These are phyloP conservation scores for Rosa multiflora DNA, from an alignment of 306 rosid genomes.

Conservation along the genomic window DNA sequence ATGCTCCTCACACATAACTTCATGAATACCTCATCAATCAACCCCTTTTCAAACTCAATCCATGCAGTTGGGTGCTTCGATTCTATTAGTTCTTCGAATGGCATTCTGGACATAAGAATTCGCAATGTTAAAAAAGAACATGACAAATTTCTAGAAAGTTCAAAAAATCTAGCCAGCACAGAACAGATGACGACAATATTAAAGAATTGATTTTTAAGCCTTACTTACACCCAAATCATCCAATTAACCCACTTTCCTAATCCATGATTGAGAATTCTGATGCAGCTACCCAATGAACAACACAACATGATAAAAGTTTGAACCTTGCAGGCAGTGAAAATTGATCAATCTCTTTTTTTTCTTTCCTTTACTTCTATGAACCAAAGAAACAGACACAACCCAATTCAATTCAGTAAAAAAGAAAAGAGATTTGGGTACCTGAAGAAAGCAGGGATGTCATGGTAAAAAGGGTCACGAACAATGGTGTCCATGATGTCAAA, in stretches of 20 bases:
- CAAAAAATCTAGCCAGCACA: neutral
- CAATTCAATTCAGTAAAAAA: neutral
- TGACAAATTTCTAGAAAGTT: neutral
- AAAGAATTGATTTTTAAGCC: neutral
- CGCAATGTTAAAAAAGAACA: neutral
- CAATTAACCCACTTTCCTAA: neutral
- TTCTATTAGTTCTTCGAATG: slow-evolving; percentile 70
- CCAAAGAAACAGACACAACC: neutral
- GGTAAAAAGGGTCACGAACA: slow-evolving; percentile 93
- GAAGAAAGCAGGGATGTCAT: slow-evolving; percentile 84
- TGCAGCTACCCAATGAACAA: neutral
- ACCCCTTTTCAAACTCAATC: slow-evolving; percentile 84
- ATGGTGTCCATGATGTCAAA: slow-evolving; percentile 93
- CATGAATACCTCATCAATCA: slow-evolving; percentile 78
- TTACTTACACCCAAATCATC: neutral
- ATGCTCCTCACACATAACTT: neutral
- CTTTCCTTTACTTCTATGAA: neutral
- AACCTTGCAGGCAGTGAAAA: neutral
- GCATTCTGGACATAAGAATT: slow-evolving; percentile 54
- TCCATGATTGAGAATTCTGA: neutral
- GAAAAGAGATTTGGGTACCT: slow-evolving; percentile 34
- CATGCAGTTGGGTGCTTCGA: slow-evolving; percentile 83
- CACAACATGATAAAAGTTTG: neutral
- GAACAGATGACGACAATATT: neutral
- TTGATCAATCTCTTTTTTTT: neutral